Conservation (phyloP, 2,329 filamentous ascomycete genomes). For the Cercospora citrullina region DNA sequence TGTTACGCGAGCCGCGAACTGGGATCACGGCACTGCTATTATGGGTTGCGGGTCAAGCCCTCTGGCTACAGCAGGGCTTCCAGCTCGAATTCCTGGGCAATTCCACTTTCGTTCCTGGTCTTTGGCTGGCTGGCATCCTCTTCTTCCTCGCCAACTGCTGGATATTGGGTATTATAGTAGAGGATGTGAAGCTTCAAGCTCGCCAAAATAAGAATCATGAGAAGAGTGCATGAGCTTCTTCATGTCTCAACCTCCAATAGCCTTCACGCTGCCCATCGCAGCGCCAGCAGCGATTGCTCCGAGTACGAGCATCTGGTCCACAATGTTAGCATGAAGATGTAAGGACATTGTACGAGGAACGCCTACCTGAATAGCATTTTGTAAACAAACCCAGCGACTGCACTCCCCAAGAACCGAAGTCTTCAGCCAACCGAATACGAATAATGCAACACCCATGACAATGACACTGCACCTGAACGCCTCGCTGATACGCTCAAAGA, state of each 20-base stretch:
- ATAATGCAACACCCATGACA: conserved; percentile 61
- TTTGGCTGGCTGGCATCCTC: conserved; percentile 71
- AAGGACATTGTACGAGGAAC: no score
- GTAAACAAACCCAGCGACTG: conserved; percentile 51
- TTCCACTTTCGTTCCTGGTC: conserved; percentile 80
- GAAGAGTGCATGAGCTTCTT: conserved; percentile 18
- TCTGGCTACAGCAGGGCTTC: conserved; percentile 54
- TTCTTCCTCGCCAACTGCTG: conserved; percentile 89
- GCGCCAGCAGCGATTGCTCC: conserved; percentile 66
- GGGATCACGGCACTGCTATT: conserved; percentile 66
- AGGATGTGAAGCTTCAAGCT: conserved; percentile 54
- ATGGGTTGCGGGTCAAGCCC: conserved; percentile 71
- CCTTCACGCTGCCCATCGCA: conserved; percentile 62
- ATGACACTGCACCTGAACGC: conserved; percentile 61
- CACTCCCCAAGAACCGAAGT: conserved; percentile 48
- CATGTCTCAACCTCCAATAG: conserved; percentile 45
- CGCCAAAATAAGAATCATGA: neutral
- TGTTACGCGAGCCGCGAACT: conserved; percentile 60
- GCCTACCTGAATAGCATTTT: conserved; percentile 55
- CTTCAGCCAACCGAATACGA: conserved; percentile 67
- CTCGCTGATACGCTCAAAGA: conserved; percentile 47
- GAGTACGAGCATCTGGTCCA: conserved; percentile 59
- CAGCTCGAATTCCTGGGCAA: conserved; percentile 62
- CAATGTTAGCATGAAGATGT: neutral
- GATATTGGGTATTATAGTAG: conserved; percentile 78